Base-by-base conservation (phyloP, 371 early-diverging fungal species). In the Batkoa obscura region DNA sequence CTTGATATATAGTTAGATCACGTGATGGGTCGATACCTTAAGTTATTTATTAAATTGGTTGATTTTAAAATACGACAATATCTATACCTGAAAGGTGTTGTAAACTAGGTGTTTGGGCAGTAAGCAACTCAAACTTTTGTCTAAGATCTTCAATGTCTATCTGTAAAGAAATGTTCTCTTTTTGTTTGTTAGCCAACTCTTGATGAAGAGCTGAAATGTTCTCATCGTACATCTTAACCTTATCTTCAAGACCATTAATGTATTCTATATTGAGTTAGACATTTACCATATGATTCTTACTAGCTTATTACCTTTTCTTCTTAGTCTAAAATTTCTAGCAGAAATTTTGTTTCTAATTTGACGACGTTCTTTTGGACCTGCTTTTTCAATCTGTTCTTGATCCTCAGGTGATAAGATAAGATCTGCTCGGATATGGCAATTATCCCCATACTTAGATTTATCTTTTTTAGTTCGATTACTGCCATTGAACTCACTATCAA, bases 311-410 rank as follows among this genome's bases (percentile, higher is more conserved):
- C 85, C 87, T 72, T 90, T 90, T 66, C 88, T 73, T 45, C 90
- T 75, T 36, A 81, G 80, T 49, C 91, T 74, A 61, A 90, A 90
- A 64, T 86, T 86, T 57, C 91, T 70, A 3, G 91, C 91, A 6
- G 87, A 86, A 37, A 89, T 79, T 61, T 89, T 89, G 69, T 90
- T 90, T 23, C 90, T 74, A 47, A 89, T 64, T 63, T 88, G 88
- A 34, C 90, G 72, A 23, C 88, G 76, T 62, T 90, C 87, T 65
- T 85, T 87, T 10, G 86, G 73, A 1, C 81, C 70, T 64, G 86
- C 64, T 50, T 74, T 76, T 58, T 76, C 76, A n/a, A 73, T 51
- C 10, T 31, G 9, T 1, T 57, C 57, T 39, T 37, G n/a, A 4
- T 57, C 57, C 30, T 55, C 55, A 8, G 36, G 15, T 15, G 55